Base-by-base conservation (phyloP, 2,329 filamentous ascomycete species). In the Pseudocercospora macadamiae region DNA sequence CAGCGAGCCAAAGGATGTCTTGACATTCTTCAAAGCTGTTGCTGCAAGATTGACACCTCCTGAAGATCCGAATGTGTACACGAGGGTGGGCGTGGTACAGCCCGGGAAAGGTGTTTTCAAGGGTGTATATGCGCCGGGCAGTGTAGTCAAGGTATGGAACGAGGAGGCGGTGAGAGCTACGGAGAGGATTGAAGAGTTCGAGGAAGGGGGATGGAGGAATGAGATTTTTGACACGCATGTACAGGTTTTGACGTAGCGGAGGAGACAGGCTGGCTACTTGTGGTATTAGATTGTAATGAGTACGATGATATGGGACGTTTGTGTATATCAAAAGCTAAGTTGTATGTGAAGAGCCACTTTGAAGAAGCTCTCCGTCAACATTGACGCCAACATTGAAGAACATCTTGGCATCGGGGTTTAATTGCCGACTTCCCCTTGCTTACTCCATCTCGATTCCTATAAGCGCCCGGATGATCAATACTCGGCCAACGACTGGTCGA, bases 91-190 rank as follows among this genome's bases (percentile, higher is more conserved):
- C 1, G 77, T 96, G 8, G 82, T 83, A 44, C 79, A 83, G 25
- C 83, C 82, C 0, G 78, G 81, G 14, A 78, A 80, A 64, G 84
- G 85, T 26, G 80, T 93, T 0, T 97, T 97, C 79, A 86, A 86
- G 66, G 90, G 89, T 3, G 84, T 91, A 1, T 97, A 96, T 76
- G 88, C 93, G 0, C 93, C 93, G 0, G 93, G 91, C 0, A 96
- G 92, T 73, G 79, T 97, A 23, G 89, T 95, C 52, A 92, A 90
- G 76, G 75, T 96, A n/a, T 96, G 91, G 91, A 85, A 93, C 65
- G 88, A 92, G 64, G 89, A 96, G 75, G 91, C 86, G 0, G 76
- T 79, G 19, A 80, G 82, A 61, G 91, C 90, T 0, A 82, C 81
- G 18, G 89, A 96, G 74, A 82, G 86, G 37, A 85, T 96, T 34